These are phyloP conservation scores for Medicago ruthenica DNA, from an alignment of 306 rosid genomes.

Conservation along the genomic window DNA sequence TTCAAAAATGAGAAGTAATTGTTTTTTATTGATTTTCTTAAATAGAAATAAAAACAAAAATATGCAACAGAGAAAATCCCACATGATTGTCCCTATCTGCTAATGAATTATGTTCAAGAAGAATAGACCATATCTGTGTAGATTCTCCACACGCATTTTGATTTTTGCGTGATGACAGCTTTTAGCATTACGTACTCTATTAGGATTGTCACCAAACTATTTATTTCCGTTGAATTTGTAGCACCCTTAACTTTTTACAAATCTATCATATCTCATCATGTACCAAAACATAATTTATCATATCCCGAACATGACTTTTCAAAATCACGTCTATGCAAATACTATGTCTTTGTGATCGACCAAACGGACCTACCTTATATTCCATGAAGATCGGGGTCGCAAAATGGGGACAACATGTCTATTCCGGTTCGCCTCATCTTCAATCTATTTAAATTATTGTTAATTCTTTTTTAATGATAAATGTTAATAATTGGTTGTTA, in stretches of 20 bases:
- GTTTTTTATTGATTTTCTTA: too few relatives aligned
- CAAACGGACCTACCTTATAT: not conserved
- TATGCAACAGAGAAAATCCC: too few relatives aligned
- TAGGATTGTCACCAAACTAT: not conserved
- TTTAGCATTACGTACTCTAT: not conserved
- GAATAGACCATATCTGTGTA: too few relatives aligned
- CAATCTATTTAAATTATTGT: not conserved
- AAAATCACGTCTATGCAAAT: not conserved
- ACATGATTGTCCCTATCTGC: too few relatives aligned
- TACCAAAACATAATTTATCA: not conserved
- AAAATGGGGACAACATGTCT: not conserved
- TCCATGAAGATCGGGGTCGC: not conserved
- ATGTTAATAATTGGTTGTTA: too few relatives aligned
- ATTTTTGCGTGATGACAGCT: not conserved
- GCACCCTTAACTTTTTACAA: not conserved
- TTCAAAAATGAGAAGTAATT: too few relatives aligned
- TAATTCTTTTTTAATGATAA: too few relatives aligned
- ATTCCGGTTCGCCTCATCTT: not conserved
- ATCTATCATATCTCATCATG: not conserved
- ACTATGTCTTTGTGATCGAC: not conserved
- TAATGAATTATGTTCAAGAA: too few relatives aligned
- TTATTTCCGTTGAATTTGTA: not conserved
- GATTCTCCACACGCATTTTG: not conserved
- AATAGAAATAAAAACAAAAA: too few relatives aligned
- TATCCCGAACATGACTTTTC: not conserved